Conservation (phyloP, 352 stramenopile genomes). For the Elongisporangium senticosum region DNA sequence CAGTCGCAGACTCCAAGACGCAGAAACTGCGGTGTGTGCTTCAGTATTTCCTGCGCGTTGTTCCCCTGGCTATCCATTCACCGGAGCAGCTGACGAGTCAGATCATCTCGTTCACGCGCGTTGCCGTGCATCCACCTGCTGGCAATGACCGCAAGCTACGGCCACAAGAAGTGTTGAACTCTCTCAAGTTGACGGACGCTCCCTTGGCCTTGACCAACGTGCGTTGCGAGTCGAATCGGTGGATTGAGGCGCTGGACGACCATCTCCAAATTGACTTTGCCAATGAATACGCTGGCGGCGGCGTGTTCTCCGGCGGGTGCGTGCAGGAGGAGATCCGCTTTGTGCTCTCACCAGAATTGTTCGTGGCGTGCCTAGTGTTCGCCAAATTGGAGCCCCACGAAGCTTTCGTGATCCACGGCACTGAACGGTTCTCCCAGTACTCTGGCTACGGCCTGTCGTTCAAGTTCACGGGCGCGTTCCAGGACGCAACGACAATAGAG, state of each 20-base stretch:
- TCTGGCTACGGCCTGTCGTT: slow-evolving; percentile 58
- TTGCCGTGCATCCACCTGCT: slow-evolving; percentile 22
- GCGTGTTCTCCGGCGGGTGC: slow-evolving; percentile 61
- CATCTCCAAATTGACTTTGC: slow-evolving; percentile 82
- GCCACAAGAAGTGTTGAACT: slow-evolving; percentile 16
- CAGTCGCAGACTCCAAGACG: slow-evolving; percentile 32
- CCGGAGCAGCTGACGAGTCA: slow-evolving; percentile 15
- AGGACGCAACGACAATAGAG: slow-evolving; percentile 23
- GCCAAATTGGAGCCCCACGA: slow-evolving; percentile 58
- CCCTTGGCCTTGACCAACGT: slow-evolving; percentile 11
- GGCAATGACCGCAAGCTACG: slow-evolving; percentile 4
- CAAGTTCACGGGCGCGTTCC: slow-evolving; percentile 32
- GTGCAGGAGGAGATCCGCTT: slow-evolving; percentile 87
- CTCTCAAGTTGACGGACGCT: background rate
- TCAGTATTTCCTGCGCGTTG: slow-evolving; percentile 60
- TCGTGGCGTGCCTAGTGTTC: slow-evolving; percentile 62
- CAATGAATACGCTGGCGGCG: slow-evolving; percentile 74
- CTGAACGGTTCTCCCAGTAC: slow-evolving; percentile 54
- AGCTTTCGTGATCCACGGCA: slow-evolving; percentile 63
- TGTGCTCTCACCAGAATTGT: slow-evolving; percentile 59
- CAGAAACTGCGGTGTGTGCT: slow-evolving; percentile 70
- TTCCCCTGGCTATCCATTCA: slow-evolving; percentile 21
- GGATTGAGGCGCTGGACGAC: slow-evolving; percentile 59
- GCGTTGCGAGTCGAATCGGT: slow-evolving; percentile 25
- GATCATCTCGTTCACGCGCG: slow-evolving; percentile 54